phyloP scores from a whole-genome alignment of 306 rosid genomes.

The Betula pendula region DNA sequence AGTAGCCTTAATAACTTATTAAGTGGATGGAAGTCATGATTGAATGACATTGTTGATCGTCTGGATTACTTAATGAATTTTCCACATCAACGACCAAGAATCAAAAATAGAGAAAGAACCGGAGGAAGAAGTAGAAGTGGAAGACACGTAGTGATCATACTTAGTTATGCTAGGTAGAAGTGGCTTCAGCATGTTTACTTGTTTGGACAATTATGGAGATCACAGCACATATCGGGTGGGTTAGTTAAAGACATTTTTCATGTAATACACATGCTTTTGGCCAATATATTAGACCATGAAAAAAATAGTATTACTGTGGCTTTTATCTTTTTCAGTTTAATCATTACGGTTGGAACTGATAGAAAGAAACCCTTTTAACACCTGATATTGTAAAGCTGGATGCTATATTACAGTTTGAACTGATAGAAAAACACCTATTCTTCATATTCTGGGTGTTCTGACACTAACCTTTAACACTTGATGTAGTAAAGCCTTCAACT shows the following conservation, averaged over 20 bases:
- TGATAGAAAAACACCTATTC: not conserved
- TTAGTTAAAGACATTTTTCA: not conserved
- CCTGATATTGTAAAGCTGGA: not conserved
- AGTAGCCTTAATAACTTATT: not conserved
- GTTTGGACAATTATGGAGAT: not conserved
- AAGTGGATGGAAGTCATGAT: not conserved
- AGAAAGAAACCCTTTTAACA: not conserved
- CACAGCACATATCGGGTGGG: not conserved
- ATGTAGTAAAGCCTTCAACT: not conserved
- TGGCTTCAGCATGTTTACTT: conserved; percentile 2
- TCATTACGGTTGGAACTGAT: not conserved
- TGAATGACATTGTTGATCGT: not conserved
- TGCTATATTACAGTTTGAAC: not conserved
- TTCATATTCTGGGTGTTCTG: conserved; percentile 1
- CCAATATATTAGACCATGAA: not conserved
- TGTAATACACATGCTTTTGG: not conserved
- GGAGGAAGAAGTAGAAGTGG: not conserved
- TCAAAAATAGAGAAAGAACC: not conserved
- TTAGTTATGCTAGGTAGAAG: not conserved
- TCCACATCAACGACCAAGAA: not conserved
- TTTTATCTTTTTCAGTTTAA: not conserved
- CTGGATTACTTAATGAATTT: not conserved
- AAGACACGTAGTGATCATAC: not conserved
- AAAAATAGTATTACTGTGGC: not conserved
- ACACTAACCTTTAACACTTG: not conserved